Conservation (phyloP, 83 land plant species). For the Picea abies region DNA sequence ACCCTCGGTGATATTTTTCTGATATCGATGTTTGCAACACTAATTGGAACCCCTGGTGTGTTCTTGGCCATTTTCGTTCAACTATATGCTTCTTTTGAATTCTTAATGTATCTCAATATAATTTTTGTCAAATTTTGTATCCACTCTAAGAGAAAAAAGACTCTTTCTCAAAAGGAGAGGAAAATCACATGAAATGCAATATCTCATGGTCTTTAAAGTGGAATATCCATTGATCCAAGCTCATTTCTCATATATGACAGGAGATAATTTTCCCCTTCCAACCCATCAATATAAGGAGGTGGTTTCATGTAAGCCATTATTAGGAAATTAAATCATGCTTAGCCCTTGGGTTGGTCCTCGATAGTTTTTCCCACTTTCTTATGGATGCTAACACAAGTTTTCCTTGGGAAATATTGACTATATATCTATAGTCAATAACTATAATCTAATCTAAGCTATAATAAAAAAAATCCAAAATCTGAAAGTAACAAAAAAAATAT, state of each 20-base stretch:
- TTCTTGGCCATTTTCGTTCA: conserved; percentile 43
- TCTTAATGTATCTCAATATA: not conserved
- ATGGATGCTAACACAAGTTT: conserved; percentile 37
- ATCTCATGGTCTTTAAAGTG: not conserved
- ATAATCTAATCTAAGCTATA: too few species aligned
- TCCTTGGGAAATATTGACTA: not conserved
- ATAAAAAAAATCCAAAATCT: too few species aligned
- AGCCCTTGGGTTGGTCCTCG: conserved; percentile 37
- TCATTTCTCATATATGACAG: conserved; percentile 19
- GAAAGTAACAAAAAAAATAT: too few species aligned
- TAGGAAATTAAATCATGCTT: conserved; percentile 21
- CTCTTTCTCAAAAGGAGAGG: conserved; percentile 8
- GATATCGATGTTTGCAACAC: too few species aligned
- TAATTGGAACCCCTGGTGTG: conserved; percentile 15
- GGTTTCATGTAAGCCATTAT: conserved; percentile 25
- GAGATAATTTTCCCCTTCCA: conserved; percentile 26
- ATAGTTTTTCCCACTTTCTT: conserved; percentile 32
- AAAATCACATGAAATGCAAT: conserved; percentile 20
- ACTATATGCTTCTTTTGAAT: conserved; percentile 24
- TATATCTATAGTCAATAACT: not conserved
- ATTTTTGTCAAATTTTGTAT: conserved; percentile 17
- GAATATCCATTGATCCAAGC: conserved; percentile 23
- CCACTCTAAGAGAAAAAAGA: conserved; percentile 25
- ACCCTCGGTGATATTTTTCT: too few species aligned
- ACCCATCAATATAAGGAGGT: not conserved